Evolutionary conservation across 257 asterid genomes (phyloP).

Genomic region (Primulina tabacum): DNA sequence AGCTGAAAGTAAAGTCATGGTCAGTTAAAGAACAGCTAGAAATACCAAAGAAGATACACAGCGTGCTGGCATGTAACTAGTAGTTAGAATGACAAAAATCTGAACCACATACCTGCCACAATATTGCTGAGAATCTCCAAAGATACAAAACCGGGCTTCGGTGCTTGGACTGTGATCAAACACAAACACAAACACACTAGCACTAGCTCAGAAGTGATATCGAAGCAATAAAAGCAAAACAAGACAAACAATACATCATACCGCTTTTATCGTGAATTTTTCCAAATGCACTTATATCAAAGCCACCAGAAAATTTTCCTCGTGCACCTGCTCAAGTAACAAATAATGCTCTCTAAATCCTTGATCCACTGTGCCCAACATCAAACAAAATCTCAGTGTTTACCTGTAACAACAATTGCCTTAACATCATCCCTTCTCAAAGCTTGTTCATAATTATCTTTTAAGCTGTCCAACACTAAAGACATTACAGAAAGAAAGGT

Average conservation of each 20-base stretch:
- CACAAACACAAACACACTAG: constrained; percentile 10
- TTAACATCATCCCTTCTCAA: constrained; percentile 77
- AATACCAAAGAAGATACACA: background rate
- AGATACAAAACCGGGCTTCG: constrained; percentile 83
- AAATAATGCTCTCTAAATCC: constrained; percentile 21
- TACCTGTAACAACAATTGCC: constrained; percentile 87
- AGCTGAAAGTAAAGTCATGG: constrained; percentile 41
- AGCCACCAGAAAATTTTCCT: constrained; percentile 95
- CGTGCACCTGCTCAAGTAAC: constrained; percentile 61
- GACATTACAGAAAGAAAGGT: constrained; percentile 6
- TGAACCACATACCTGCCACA: constrained; percentile 57
- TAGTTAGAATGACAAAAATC: constrained; percentile 13
- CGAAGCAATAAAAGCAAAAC: constrained; percentile 13
- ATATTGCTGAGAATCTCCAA: constrained; percentile 74
- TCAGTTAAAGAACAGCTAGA: background rate
- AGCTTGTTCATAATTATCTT: constrained; percentile 71
- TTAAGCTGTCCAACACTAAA: constrained; percentile 82
- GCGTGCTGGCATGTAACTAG: background rate
- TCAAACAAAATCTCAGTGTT: constrained; percentile 10
- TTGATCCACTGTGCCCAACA: constrained; percentile 11
- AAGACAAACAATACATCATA: constrained; percentile 28
- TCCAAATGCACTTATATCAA: constrained; percentile 76
- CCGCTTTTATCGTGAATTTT: constrained; percentile 68
- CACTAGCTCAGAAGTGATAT: constrained; percentile 32
- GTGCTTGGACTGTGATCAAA: constrained; percentile 57